Conservation (phyloP, 768 basidiomycete genomes). For the Pleurotus cornucopiae region DNA sequence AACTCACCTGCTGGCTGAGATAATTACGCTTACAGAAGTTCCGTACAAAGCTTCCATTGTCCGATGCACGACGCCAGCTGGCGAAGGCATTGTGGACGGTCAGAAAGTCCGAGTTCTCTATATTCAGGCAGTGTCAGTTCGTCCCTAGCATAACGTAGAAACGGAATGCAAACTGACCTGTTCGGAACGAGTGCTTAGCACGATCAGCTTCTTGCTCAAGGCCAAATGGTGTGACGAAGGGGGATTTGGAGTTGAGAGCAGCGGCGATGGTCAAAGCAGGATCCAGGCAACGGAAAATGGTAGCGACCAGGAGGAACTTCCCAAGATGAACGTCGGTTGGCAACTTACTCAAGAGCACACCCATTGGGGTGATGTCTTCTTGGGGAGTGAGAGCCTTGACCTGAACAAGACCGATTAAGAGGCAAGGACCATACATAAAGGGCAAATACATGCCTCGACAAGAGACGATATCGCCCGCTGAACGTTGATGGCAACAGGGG, state of each 20-base stretch:
- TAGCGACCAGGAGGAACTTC: slow-evolving; percentile 84
- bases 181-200: slow-evolving; percentile 76
- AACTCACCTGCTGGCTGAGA: slow-evolving; percentile 72
- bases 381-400: slow-evolving; percentile 79
- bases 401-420: slow-evolving; percentile 25
- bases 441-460: slow-evolving; percentile 59
- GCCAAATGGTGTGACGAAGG: slow-evolving; percentile 87
- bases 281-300: slow-evolving; percentile 85
- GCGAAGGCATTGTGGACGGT: slow-evolving; percentile 89
- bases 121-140: background rate
- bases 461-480: slow-evolving; percentile 86
- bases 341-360: slow-evolving; percentile 81
- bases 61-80: slow-evolving; percentile 77
- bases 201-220: slow-evolving; percentile 82
- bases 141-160: background rate
- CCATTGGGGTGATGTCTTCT: slow-evolving; percentile 96
- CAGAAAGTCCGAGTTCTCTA: slow-evolving; percentile 93
- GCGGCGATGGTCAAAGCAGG: slow-evolving; percentile 97
- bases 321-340: slow-evolving; percentile 96
- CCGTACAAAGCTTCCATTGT: slow-evolving; percentile 55
- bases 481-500: slow-evolving; percentile 80
- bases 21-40: slow-evolving; percentile 81
- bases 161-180: slow-evolving; percentile 41
- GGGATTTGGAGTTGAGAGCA: slow-evolving; percentile 87
- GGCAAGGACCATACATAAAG: background rate